These are phyloP conservation scores for Luffa aegyptiaca DNA, from an alignment of 306 rosid genomes.

Conservation along the genomic window DNA sequence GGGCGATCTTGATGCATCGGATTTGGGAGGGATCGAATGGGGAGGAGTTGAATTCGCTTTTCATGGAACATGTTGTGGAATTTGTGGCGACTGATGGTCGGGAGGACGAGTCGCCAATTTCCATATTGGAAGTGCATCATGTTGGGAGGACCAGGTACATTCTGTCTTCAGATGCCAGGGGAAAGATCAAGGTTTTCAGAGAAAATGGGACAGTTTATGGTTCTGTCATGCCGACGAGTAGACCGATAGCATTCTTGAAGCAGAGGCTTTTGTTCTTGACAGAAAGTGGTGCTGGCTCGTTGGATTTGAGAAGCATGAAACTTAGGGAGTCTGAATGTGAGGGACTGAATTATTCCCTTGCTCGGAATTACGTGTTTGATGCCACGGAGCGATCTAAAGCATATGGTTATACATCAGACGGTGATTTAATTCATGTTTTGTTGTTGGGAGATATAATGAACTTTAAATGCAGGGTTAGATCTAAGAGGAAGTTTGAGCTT, in stretches of 20 bases:
- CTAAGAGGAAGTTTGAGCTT: conserved; percentile 68
- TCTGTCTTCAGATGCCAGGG: conserved; percentile 49
- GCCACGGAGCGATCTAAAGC: conserved; percentile 81
- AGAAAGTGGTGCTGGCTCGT: conserved; percentile 81
- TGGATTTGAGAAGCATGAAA: conserved; percentile 86
- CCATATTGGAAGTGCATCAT: conserved; percentile 69
- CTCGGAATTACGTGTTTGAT: conserved; percentile 67
- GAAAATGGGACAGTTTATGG: conserved; percentile 59
- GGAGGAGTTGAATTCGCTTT: conserved; percentile 68
- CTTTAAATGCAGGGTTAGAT: conserved; percentile 90
- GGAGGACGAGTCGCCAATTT: conserved; percentile 33
- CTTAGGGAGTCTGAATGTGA: conserved; percentile 79
- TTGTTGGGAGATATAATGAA: conserved; percentile 75
- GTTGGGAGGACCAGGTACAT: conserved; percentile 78
- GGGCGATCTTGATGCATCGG: conserved; percentile 59
- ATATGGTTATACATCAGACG: conserved; percentile 68
- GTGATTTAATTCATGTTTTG: conserved; percentile 64
- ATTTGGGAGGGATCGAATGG: conserved; percentile 72
- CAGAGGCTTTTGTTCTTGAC: conserved; percentile 87
- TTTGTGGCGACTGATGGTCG: conserved; percentile 20
- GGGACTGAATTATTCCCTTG: conserved; percentile 71
- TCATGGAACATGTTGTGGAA: conserved; percentile 47
- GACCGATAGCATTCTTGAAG: conserved; percentile 79
- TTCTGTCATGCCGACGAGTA: conserved; percentile 39
- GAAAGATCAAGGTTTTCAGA: conserved; percentile 59